Percentiles rank a stretch among this genome's conserved stretches.
Evolutionary conservation across 2,329 filamentous ascomycete genomes (phyloP).

Genomic region (Colletotrichum chrysophilum): DNA sequence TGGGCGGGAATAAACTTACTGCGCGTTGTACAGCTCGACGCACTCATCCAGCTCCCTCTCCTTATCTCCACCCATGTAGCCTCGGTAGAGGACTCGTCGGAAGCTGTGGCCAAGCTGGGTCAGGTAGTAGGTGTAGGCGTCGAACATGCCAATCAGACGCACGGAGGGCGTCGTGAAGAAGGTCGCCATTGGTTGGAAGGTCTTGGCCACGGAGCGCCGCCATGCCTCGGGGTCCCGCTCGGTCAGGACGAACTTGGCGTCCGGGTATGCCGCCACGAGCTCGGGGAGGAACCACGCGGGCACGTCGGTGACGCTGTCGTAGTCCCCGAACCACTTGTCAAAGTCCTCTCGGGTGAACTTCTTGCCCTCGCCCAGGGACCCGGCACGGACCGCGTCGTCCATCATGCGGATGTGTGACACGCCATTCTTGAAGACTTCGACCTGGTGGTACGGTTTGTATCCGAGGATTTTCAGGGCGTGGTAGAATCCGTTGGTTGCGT

Average conservation of each 20-base stretch:
- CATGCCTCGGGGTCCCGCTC: constrained; percentile 38
- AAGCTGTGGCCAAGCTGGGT: background rate
- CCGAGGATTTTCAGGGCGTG: constrained; percentile 37
- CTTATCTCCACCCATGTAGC: background rate
- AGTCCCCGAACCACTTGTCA: constrained; percentile 43
- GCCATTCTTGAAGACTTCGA: constrained; percentile 30
- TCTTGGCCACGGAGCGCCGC: constrained; percentile 32
- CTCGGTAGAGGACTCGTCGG: background rate
- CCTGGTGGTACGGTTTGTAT: constrained; percentile 41
- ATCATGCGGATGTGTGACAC: constrained; percentile 28
- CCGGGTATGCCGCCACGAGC: constrained; percentile 33
- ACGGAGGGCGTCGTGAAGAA: background rate
- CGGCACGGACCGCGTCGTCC: constrained; percentile 33
- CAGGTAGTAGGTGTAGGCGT: constrained; percentile 3
- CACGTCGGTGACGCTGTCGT: constrained; percentile 29
- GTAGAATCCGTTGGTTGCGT: constrained; percentile 39
- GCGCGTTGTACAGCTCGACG: background rate
- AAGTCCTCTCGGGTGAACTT: constrained; percentile 39
- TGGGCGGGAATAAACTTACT: background rate
- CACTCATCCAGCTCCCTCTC: background rate
- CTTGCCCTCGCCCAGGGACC: constrained; percentile 29
- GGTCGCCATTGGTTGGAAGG: constrained; percentile 13
- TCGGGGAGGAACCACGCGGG: constrained; percentile 33
- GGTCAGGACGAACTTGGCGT: constrained; percentile 39
- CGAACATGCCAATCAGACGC: background rate